Evolutionary conservation across 2,329 filamentous ascomycete species (phyloP), one percentile per base, ranked within the genome.

Genomic region (Myriosclerotinia curreyana): DNA sequence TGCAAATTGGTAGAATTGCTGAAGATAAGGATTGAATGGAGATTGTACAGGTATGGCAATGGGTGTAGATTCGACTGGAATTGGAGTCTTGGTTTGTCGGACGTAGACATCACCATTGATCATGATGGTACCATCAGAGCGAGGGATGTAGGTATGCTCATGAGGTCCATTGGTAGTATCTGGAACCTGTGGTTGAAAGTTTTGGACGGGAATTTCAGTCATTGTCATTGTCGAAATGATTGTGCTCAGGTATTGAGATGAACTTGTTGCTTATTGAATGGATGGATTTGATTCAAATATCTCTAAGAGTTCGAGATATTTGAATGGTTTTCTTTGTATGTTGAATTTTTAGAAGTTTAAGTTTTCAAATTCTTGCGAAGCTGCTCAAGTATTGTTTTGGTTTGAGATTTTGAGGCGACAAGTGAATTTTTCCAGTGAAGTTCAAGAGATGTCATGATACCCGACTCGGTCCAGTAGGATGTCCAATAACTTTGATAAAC

Each of bases 151-250:
- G 25, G 79, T 78, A 67, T 87, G 83, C 36, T 78, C 71, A 64
- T 82, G 82, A 2, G 82, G 80, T 4, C 84, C 85, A 71, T 80
- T 78, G 51, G 80, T 81, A 20, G 83, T 85, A 68, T 85, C 82
- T 4, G 83, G 82, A 20, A 84, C 82, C 36, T 82, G 83, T 0
- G 84, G 85, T 70, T 86, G 82, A 70, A 82, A 86, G 72, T 83
- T 80, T 58, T 82, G 72, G 62, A 80, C 81, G n/a, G 62, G 38
- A 55, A 71, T 71, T 38, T 76, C 73, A 50, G 78, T 76, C 58
- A 65, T 80, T 42, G 78, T 76, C 58, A 65, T 80, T 42, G 44
- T 58, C 28, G 17, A 38, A 36, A n/a, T 75, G 67, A 68, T 79
- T 79, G 66, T 12, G 46, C 15, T 46, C 46, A 8, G 15, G 34